Conservation (phyloP, 177 flowering plant species). For the Tripterygium wilfordii region DNA sequence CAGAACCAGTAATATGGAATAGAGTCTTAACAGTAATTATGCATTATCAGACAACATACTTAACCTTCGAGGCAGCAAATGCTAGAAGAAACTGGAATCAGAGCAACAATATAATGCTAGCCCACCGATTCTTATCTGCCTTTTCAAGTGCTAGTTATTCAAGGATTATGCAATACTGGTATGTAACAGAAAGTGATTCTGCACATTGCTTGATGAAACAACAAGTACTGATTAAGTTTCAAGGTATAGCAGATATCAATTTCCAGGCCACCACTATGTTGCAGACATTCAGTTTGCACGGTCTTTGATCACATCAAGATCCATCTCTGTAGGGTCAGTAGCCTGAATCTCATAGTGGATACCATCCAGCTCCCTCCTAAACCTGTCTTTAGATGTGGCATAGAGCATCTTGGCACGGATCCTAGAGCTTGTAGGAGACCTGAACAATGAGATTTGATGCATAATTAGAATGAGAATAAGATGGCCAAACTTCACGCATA, state of each 20-base stretch:
- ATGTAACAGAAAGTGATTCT: neutral
- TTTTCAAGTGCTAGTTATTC: conserved; percentile 10
- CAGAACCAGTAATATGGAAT: too few relatives aligned
- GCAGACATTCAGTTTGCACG: conserved; percentile 30
- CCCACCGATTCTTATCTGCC: conserved; percentile 1
- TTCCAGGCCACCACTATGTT: too few relatives aligned
- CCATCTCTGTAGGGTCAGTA: conserved; percentile 66
- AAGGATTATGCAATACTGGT: conserved; percentile 4
- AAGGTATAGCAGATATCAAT: too few relatives aligned
- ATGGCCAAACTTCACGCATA: too few relatives aligned
- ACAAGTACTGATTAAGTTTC: too few relatives aligned
- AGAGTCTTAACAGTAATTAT: too few relatives aligned
- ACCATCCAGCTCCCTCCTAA: conserved; percentile 49
- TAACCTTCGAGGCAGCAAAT: neutral
- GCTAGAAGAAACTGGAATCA: neutral
- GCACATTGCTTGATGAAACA: conserved; percentile 7
- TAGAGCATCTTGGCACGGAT: conserved; percentile 61
- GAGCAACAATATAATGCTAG: neutral
- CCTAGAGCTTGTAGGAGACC: conserved; percentile 48
- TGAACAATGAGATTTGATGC: conserved; percentile 6
- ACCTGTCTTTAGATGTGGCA: conserved; percentile 50
- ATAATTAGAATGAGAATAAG: neutral
- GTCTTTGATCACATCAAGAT: conserved; percentile 48
- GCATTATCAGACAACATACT: neutral
- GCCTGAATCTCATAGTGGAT: conserved; percentile 70